phyloP scores from a whole-genome alignment of 2,329 filamentous ascomycete genomes.

The Exutisphaerella laricina region DNA sequence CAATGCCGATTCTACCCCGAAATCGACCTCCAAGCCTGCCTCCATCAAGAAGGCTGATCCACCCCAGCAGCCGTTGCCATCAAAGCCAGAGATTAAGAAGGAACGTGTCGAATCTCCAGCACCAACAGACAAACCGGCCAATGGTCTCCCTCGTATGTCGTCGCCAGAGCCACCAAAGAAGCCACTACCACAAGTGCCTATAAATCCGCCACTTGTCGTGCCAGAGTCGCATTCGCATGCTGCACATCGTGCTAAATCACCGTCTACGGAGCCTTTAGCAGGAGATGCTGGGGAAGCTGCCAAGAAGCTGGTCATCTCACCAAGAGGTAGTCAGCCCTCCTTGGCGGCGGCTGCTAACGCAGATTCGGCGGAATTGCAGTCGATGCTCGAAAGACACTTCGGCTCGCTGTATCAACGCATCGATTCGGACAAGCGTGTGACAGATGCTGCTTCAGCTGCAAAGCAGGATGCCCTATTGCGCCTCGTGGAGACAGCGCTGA shows the following conservation, averaged over 20 bases:
- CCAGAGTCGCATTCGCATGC: constrained; percentile 39
- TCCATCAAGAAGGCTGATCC: constrained; percentile 24
- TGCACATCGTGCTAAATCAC: constrained; percentile 17
- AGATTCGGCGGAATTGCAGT: constrained; percentile 12
- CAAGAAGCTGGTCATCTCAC: constrained; percentile 16
- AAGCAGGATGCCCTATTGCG: constrained; percentile 65
- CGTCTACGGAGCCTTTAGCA: constrained; percentile 8
- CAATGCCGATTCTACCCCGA: constrained; percentile 14
- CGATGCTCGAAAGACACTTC: constrained; percentile 43
- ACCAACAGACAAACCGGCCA: constrained; percentile 4
- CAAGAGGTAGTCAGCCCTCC: constrained; percentile 11
- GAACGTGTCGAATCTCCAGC: constrained; percentile 19
- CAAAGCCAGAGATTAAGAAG: constrained; percentile 20
- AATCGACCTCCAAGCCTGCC: constrained; percentile 17
- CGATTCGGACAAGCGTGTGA: constrained; percentile 63
- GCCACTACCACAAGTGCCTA: constrained; percentile 24
- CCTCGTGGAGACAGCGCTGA: constrained; percentile 61
- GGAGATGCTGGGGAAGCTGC: constrained; percentile 16
- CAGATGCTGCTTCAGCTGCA: constrained; percentile 57
- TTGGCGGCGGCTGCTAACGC: constrained; percentile 7
- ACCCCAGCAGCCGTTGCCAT: constrained; percentile 12
- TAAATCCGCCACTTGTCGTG: constrained; percentile 31
- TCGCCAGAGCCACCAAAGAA: constrained; percentile 21
- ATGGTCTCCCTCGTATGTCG: constrained; percentile 13
- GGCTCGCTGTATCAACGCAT: constrained; percentile 55